Conservation (phyloP, 169 alveolate genomes). For the Eimeria acervulina region DNA sequence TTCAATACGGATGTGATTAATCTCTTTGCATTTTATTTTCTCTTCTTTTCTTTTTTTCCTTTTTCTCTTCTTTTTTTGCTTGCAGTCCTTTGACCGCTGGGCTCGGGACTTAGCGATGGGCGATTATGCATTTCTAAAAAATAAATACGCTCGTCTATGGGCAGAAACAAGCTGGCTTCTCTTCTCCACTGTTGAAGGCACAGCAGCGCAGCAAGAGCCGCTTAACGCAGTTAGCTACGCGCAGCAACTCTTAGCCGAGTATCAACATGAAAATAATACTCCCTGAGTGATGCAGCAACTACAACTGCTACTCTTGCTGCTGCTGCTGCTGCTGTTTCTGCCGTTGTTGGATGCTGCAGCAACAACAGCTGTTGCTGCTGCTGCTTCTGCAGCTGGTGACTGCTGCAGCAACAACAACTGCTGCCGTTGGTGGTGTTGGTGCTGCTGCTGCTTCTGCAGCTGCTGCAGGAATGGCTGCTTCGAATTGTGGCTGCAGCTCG, state of each 20-base stretch:
- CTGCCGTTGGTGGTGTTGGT: not conserved
- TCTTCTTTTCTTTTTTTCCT: not conserved
- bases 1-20: not conserved
- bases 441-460: not conserved
- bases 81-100: slow-evolving; percentile 78
- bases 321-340: not conserved
- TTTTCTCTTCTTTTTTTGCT: not conserved
- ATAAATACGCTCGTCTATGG: slow-evolving; percentile 71
- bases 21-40: not conserved
- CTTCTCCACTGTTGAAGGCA: slow-evolving; percentile 37
- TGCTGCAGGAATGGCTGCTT: not conserved
- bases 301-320: not conserved
- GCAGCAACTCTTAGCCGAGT: slow-evolving; percentile 29
- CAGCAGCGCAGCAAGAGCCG: not conserved
- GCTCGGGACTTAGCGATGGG: slow-evolving; percentile 73
- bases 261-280: not conserved
- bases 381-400: not conserved
- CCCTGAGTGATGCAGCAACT: no score
- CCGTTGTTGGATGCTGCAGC: no score
- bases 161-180: slow-evolving; percentile 62
- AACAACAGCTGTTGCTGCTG: not conserved
- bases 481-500: not conserved
- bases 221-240: not conserved
- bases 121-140: slow-evolving; percentile 51
- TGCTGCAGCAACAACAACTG: no score